Evolutionary conservation across 257 asterid genomes (phyloP).

Genomic region (Linderniella brevidens): DNA sequence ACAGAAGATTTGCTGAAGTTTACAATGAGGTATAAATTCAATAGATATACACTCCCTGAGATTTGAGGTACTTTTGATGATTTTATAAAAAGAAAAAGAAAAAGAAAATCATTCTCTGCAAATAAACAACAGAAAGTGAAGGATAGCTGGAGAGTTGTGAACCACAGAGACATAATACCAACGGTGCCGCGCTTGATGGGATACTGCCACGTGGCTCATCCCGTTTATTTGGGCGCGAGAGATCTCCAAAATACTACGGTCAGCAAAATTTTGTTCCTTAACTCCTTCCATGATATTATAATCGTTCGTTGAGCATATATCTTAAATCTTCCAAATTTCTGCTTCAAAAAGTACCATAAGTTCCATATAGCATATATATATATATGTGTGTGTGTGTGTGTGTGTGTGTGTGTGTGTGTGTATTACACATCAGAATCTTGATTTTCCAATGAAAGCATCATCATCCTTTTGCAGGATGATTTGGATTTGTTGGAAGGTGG

Average conservation of each 20-base stretch:
- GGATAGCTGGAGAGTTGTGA: constrained; percentile 93
- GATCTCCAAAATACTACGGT: constrained; percentile 31
- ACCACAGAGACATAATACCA: constrained; percentile 94
- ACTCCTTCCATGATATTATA: too few species aligned
- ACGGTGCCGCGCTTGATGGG: constrained; percentile 99
- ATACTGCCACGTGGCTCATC: constrained; percentile 96
- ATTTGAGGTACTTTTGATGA: constrained; percentile 2
- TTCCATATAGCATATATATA: too few species aligned
- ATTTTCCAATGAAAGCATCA: too few species aligned
- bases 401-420: too few species aligned
- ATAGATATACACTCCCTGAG: neutral
- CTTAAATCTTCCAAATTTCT: too few species aligned
- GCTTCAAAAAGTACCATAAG: too few species aligned
- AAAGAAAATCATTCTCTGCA: neutral
- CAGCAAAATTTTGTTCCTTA: constrained; percentile 9
- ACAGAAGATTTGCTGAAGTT: constrained; percentile 75
- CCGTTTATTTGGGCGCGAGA: constrained; percentile 67
- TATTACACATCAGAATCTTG: too few species aligned
- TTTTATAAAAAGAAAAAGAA: neutral
- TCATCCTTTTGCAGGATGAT: constrained; percentile 37
- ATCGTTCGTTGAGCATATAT: too few species aligned
- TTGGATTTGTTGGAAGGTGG: constrained; percentile 63
- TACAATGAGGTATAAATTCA: constrained; percentile 58
- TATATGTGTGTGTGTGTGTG: too few species aligned
- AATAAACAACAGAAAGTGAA: constrained; percentile 53